phyloP scores from a whole-genome alignment of 768 basidiomycete species.

The Pleurotus tuber-regium region DNA sequence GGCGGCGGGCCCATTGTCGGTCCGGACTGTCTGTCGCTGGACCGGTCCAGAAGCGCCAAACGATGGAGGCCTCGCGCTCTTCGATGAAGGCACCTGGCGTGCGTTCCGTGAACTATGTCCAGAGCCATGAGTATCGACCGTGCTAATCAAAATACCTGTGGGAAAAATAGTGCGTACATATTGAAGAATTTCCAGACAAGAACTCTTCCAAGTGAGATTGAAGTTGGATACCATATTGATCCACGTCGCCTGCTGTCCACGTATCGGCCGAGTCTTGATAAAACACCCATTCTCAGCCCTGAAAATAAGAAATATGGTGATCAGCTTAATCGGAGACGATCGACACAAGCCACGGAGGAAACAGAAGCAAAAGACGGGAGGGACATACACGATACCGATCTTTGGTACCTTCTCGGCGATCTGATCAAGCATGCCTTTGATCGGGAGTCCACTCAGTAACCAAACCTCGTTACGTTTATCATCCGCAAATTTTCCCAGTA shows the following conservation, averaged over 20 bases:
- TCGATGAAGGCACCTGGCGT: slow-evolving; percentile 86
- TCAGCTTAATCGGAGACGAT: not conserved
- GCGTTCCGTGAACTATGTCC: slow-evolving; percentile 80
- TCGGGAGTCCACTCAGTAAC: slow-evolving; percentile 73
- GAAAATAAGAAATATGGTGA: slow-evolving; percentile 6
- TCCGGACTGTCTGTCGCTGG: slow-evolving; percentile 45
- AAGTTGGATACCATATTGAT: slow-evolving; percentile 77
- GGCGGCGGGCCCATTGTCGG: slow-evolving; percentile 78
- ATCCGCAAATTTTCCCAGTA: slow-evolving; percentile 56
- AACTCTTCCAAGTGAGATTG: slow-evolving; percentile 77
- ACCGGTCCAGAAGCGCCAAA: slow-evolving; percentile 85
- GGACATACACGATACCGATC: slow-evolving; percentile 72
- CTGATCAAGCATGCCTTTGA: slow-evolving; percentile 60
- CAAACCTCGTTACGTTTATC: slow-evolving; percentile 77
- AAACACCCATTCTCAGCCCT: slow-evolving; percentile 90
- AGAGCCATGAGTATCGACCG: slow-evolving; percentile 2
- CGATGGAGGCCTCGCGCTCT: slow-evolving; percentile 76
- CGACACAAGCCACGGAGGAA: not conserved
- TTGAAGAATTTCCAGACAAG: slow-evolving; percentile 79
- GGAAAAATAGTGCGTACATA: slow-evolving; percentile 47
- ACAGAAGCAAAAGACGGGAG: slow-evolving; percentile 1
- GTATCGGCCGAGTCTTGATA: slow-evolving; percentile 50
- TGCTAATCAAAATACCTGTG: not conserved
- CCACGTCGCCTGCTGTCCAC: slow-evolving; percentile 45
- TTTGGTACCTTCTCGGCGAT: slow-evolving; percentile 59